These are phyloP conservation scores for Apophysomyces sp. DNA, from an alignment of 371 early-diverging fungal species.

Conservation along the genomic window DNA sequence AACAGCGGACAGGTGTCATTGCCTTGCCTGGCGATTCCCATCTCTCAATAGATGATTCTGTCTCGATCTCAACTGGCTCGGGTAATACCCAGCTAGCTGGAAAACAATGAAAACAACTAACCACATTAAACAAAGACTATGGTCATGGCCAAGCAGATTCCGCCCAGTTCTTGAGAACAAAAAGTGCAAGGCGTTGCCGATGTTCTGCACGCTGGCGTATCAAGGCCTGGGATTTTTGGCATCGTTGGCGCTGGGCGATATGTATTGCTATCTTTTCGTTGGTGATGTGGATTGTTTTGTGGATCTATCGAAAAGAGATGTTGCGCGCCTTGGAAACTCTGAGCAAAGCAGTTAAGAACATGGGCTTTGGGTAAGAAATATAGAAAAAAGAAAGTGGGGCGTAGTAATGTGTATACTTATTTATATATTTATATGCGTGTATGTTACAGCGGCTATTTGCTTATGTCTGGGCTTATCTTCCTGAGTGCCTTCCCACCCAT, in stretches of 20 bases:
- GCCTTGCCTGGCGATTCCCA: conserved; percentile 9
- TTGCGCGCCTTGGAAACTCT: conserved; percentile 35
- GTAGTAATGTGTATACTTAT: no score
- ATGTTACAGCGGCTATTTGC: conserved; percentile 47
- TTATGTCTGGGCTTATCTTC: conserved; percentile 44
- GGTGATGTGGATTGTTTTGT: conserved; percentile 23
- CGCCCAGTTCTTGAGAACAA: background rate
- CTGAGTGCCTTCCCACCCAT: conserved; percentile 67
- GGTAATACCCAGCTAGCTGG: background rate
- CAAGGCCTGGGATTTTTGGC: background rate
- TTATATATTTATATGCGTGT: no score
- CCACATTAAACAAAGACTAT: background rate
- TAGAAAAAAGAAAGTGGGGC: background rate
- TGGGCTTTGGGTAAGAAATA: conserved; percentile 34
- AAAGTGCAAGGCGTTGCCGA: background rate
- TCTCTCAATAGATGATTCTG: background rate
- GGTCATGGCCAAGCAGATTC: background rate
- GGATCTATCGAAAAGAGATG: conserved; percentile 26
- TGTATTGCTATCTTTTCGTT: conserved; percentile 5
- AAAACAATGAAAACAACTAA: no score
- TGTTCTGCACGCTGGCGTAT: background rate
- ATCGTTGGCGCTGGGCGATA: conserved; percentile 13
- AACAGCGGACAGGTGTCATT: conserved; percentile 5
- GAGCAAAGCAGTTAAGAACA: conserved; percentile 21
- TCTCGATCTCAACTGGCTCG: background rate